Percentiles rank a stretch among this genome's conserved stretches.
Conservation (phyloP, 345 rosid genomes). For the thale cress (Arabidopsis thaliana) region DNA sequence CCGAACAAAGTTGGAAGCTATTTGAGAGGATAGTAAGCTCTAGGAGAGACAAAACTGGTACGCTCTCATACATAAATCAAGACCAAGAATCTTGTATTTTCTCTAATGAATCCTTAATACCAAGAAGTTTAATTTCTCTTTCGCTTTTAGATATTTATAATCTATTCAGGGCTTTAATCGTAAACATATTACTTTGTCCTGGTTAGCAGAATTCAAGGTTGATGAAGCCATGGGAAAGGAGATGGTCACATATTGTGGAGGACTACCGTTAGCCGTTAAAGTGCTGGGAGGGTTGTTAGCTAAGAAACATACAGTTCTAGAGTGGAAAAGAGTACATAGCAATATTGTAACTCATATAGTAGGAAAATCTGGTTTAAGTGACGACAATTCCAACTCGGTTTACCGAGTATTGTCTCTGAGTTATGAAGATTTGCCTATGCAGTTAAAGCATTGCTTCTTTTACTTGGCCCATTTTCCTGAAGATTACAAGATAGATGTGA, state of each 20-base stretch:
- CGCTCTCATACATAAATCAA: too few species aligned
- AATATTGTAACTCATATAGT: constrained; percentile 18
- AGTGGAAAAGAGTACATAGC: constrained; percentile 28
- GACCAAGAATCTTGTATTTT: not conserved
- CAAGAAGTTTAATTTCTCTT: too few species aligned
- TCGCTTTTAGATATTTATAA: too few species aligned
- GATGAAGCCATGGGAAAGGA: constrained; percentile 34
- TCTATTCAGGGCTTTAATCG: not conserved
- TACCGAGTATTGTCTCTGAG: constrained; percentile 34
- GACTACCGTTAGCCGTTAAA: constrained; percentile 31
- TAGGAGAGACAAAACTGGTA: not conserved
- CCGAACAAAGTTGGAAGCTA: constrained; percentile 51
- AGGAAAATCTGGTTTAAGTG: constrained; percentile 20
- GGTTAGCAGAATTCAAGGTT: not conserved
- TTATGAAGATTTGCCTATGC: constrained; percentile 36
- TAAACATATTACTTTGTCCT: not conserved
- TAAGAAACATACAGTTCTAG: constrained; percentile 24
- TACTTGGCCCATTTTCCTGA: constrained; percentile 38
- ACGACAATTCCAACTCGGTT: constrained; percentile 26
- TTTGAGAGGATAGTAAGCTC: constrained; percentile 37
- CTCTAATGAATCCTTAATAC: not conserved
- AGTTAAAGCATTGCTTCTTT: constrained; percentile 38
- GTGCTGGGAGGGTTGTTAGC: constrained; percentile 33
- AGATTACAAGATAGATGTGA: constrained; percentile 36
- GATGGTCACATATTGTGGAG: constrained; percentile 31